Base-by-base conservation (phyloP, 139 green algal species). In the Coelastrella sp. region DNA sequence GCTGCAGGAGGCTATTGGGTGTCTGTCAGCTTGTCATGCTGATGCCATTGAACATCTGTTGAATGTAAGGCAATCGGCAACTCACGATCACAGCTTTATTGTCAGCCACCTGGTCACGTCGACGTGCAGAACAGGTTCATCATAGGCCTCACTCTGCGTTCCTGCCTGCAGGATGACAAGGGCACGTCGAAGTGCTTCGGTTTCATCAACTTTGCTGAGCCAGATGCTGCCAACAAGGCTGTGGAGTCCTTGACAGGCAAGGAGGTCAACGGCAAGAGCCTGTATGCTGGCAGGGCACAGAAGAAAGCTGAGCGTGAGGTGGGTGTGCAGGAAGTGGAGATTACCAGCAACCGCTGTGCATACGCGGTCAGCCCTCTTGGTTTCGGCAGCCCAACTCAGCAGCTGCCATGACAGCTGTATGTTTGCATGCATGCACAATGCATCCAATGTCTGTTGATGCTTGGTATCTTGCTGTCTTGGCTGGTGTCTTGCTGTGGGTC, bases 221-320 rank as follows among this genome's bases (percentile, higher is more conserved):
- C 96, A 3, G 95, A 97, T 60, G 85, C 86, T 4, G 97, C 97
- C 0, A 90, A 87, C 71, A 92, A 92, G 76, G 96, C 96, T n/a
- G 96, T 98, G 64, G 94, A 98, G 6, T 93, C 87, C 4, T 92
- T 98, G 60, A 96, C 98, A 68, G 94, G 93, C 90, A 98, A 96
- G 94, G 96, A 98, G 73, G 75, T 97, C 60, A 92, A 95, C 74
- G 93, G 93, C 81, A 94, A 93, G 85, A 94, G 78, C 57, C 83
- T 97, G 76, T 96, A 93, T 59, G 94, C 93, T 3, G 93, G 91
- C 64, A 80, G 84, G 20, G 97, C 97, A 0, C 97, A 99, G 97
- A 98, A 98, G 93, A 99, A 99, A 95, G 94, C 94, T 5, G 97
- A 99, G 95, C 95, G 97, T 77, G 94, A 98, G 90, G 64, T 71